Evolutionary conservation across 257 asterid species (phyloP), one percentile per base, ranked within the genome.

Genomic region (Misopates orontium): DNA sequence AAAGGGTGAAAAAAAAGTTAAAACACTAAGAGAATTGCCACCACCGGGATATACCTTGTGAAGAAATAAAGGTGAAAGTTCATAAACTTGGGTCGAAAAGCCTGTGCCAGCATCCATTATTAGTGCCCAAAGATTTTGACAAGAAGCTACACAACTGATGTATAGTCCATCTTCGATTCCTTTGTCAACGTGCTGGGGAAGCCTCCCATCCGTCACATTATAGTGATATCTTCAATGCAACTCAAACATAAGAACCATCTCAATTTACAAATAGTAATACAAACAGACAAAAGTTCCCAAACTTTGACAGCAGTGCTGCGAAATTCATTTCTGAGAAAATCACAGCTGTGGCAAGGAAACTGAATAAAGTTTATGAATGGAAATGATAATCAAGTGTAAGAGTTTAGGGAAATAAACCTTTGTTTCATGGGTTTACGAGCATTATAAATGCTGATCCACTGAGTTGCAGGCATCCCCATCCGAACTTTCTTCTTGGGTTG

Each of bases 71-170:
- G 79, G 72, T n/a, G 89, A 83, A 47, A 76, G 62, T 39, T 83
- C 79, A 68, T 78, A 83, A 69, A 83, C 83, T 77, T 83, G 89
- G 59, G 75, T 51, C 56, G 44, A 62, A 60, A 83, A 83, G 5
- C 89, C 87, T 4, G 89, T 83, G 41, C 89, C 89, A 14, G 89
- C 89, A 78, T 83, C 89, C 89, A 83, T 80, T 48, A 83, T 74
- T 55, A 83, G 72, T 10, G 89, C 89, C 87, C 89, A 83, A 32
- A 80, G 75, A 52, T 79, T 81, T n/a, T 77, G 41, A 67, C 66
- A 74, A 62, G 90, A 84, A 54, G 90, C 81, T 62, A 84, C 85
- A 12, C 82, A 53, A 71, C 90, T 84, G 61, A 84, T 78, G 73
- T 32, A 79, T 19, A 84, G 68, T 13, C 87, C 87, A 53, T 84